phyloP scores from a whole-genome alignment of 805 yeast species.

The Nakazawaea wyomingensis region DNA sequence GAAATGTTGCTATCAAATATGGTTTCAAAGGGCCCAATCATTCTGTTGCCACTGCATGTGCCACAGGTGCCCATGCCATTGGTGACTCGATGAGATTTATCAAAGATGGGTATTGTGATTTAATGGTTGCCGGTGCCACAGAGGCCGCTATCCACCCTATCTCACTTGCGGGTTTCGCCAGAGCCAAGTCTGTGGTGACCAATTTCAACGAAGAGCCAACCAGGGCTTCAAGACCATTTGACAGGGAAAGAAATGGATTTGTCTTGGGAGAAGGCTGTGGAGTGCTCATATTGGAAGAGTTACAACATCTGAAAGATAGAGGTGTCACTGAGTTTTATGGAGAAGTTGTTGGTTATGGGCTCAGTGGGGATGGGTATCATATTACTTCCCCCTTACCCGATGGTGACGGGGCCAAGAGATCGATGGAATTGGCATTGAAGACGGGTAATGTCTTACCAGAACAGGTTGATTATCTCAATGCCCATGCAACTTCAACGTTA shows the following conservation, averaged over 20 bases:
- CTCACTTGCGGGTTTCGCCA: slow-evolving; percentile 83
- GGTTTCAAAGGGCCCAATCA: slow-evolving; percentile 84
- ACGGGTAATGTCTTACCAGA: slow-evolving; percentile 41
- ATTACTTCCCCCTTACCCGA: slow-evolving; percentile 84
- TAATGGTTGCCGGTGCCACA: slow-evolving; percentile 91
- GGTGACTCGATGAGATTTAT: slow-evolving; percentile 91
- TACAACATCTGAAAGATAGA: slow-evolving; percentile 67
- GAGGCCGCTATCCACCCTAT: slow-evolving; percentile 85
- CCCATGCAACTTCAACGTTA: slow-evolving; percentile 93
- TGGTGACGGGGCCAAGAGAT: slow-evolving; percentile 79
- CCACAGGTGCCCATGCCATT: slow-evolving; percentile 89
- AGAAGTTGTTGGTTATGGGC: slow-evolving; percentile 82
- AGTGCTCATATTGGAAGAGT: slow-evolving; percentile 65
- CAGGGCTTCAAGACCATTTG: slow-evolving; percentile 84
- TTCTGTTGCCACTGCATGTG: slow-evolving; percentile 90
- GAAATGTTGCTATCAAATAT: slow-evolving; percentile 75
- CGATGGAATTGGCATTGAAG: slow-evolving; percentile 74
- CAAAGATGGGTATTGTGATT: slow-evolving; percentile 72
- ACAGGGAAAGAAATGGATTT: slow-evolving; percentile 71
- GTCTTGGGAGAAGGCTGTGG: slow-evolving; percentile 95
- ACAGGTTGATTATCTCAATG: slow-evolving; percentile 75
- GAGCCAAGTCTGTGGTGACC: slow-evolving; percentile 77
- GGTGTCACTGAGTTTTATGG: slow-evolving; percentile 65
- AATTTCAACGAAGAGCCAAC: slow-evolving; percentile 55
- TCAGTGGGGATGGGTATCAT: slow-evolving; percentile 88